A percentile compares a stretch with the other conserved stretches of the same genome.
Conservation (phyloP, 148 eudicot species). For the Mesembryanthemum crystallinum region DNA sequence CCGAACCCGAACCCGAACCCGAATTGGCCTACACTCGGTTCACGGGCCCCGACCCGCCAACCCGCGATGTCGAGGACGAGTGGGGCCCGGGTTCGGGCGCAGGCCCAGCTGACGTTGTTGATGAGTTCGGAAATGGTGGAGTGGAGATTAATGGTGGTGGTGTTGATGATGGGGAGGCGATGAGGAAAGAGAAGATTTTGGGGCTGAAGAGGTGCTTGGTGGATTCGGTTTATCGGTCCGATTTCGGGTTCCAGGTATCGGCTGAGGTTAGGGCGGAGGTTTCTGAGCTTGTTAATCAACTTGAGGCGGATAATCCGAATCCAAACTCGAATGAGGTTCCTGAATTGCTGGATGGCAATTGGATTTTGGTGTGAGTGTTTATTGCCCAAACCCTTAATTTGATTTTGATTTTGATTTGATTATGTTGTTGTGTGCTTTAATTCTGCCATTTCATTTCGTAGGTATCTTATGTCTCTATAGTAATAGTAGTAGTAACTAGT, state of each 20-base stretch:
- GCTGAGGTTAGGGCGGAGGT: slow-evolving; percentile 80
- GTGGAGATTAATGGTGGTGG: slow-evolving; percentile 4
- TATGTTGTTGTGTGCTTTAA: background rate
- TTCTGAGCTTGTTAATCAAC: slow-evolving; percentile 62
- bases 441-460: background rate
- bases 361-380: slow-evolving; percentile 82
- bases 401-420: background rate
- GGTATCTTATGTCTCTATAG: background rate
- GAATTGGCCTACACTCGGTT: slow-evolving; percentile 29
- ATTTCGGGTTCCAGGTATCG: slow-evolving; percentile 73
- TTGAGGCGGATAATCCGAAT: slow-evolving; percentile 79
- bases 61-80: slow-evolving; percentile 49
- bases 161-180: background rate
- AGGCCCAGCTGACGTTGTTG: background rate
- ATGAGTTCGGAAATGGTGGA: slow-evolving; percentile 28
- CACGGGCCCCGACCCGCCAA: slow-evolving; percentile 57
- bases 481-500: too few species aligned
- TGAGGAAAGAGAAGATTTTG: slow-evolving; percentile 28
- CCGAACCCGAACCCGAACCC: slow-evolving; percentile 37
- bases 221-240: slow-evolving; percentile 76
- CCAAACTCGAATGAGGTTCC: slow-evolving; percentile 55
- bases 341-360: slow-evolving; percentile 80
- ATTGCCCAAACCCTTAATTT: background rate
- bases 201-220: slow-evolving; percentile 81
- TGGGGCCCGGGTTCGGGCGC: slow-evolving; percentile 16